phyloP scores from a whole-genome alignment of 345 rosid genomes.

The Gossypium raimondii region DNA sequence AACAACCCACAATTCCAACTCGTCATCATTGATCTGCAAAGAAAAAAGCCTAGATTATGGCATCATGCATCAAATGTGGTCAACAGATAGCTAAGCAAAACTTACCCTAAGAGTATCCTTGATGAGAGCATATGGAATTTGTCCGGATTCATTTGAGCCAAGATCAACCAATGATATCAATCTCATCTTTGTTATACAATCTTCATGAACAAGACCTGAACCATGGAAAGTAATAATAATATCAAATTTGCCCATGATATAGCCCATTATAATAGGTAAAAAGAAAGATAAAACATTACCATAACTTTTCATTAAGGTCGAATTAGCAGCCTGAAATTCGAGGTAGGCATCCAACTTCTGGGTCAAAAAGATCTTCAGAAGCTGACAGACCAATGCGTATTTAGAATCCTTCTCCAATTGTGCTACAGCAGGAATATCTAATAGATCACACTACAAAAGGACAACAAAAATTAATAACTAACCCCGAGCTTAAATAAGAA shows the following conservation, averaged over 20 bases:
- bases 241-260: background rate
- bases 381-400: slow-evolving; percentile 65
- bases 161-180: slow-evolving; percentile 80
- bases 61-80: background rate
- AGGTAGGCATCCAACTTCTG: slow-evolving; percentile 68
- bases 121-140: slow-evolving; percentile 60
- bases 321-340: slow-evolving; percentile 71
- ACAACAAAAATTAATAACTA: slow-evolving; percentile 10
- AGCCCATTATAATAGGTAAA: background rate
- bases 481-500: background rate
- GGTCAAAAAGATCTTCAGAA: slow-evolving; percentile 75
- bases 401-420: slow-evolving; percentile 82
- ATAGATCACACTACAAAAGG: slow-evolving; percentile 72
- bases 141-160: slow-evolving; percentile 60
- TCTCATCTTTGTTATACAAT: slow-evolving; percentile 82
- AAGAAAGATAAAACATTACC: slow-evolving; percentile 36
- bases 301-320: slow-evolving; percentile 58
- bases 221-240: slow-evolving; percentile 9
- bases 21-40: slow-evolving; percentile 64
- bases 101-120: slow-evolving; percentile 66
- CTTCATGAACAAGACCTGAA: slow-evolving; percentile 81
- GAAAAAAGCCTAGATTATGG: slow-evolving; percentile 3
- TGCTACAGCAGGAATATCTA: slow-evolving; percentile 78
- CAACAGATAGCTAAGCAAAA: slow-evolving; percentile 3
- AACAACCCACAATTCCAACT: slow-evolving; percentile 83